phyloP scores from a whole-genome alignment of 495 filamentous ascomycete species.

The Mytilinidion resinicola region DNA sequence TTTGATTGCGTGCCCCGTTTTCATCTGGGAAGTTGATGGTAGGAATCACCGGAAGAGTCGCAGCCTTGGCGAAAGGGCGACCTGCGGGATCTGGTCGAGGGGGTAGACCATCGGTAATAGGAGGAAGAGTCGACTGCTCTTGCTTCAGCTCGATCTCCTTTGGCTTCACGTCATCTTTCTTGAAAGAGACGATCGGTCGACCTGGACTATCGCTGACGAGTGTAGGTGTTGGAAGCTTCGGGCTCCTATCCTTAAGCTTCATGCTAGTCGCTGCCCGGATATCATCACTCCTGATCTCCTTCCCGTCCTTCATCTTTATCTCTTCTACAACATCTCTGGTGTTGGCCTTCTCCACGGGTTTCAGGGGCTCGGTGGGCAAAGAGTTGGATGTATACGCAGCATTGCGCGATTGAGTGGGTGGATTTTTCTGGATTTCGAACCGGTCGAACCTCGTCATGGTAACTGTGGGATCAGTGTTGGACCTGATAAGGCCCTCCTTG shows the following conservation, averaged over 20 bases:
- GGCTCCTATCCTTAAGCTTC: slow-evolving; percentile 73
- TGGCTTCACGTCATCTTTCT: slow-evolving; percentile 69
- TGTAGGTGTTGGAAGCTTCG: slow-evolving; percentile 76
- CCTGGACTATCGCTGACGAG: slow-evolving; percentile 78
- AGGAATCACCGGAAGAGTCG: slow-evolving; percentile 18
- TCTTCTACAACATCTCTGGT: slow-evolving; percentile 1
- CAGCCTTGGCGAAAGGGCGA: slow-evolving; percentile 20
- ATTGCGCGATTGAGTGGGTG: slow-evolving; percentile 67
- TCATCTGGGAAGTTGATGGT: slow-evolving; percentile 14
- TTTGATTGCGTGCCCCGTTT: background rate
- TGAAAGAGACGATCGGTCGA: slow-evolving; percentile 90
- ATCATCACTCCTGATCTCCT: slow-evolving; percentile 78
- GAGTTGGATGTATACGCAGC: slow-evolving; percentile 63
- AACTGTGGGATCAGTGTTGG: slow-evolving; percentile 32
- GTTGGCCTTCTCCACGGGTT: slow-evolving; percentile 35
- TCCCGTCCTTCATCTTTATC: slow-evolving; percentile 54
- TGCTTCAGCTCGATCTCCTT: slow-evolving; percentile 39
- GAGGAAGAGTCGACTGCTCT: slow-evolving; percentile 19
- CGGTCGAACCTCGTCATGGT: slow-evolving; percentile 50
- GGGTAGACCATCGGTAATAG: background rate
- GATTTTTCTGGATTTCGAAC: slow-evolving; percentile 71
- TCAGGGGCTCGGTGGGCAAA: slow-evolving; percentile 12
- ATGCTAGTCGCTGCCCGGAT: slow-evolving; percentile 89
- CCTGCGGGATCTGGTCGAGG: background rate
- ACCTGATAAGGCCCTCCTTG: slow-evolving; percentile 26